Conservation (phyloP, 1,139 yeast genomes). For the Kurtzmaniella quercitrusa region DNA sequence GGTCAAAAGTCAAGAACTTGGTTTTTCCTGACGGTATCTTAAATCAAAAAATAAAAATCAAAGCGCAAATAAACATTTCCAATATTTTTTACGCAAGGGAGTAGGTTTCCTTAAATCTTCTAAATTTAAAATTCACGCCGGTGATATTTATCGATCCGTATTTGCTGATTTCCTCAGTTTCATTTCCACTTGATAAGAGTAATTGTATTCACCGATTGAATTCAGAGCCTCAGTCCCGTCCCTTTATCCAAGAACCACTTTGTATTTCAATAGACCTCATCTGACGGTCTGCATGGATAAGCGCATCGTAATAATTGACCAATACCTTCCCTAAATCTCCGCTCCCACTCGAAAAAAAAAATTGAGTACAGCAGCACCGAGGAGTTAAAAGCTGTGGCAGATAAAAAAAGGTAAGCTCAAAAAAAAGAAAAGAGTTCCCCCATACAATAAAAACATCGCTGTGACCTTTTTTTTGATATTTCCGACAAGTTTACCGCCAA, state of each 20-base stretch:
- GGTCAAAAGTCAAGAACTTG: no score
- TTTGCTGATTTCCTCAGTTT: not conserved
- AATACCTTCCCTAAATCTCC: constrained; percentile 1
- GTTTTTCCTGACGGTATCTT: not conserved
- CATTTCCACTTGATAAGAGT: not conserved
- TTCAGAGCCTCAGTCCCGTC: not conserved
- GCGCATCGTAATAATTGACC: not conserved
- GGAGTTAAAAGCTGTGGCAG: not conserved
- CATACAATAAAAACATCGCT: not conserved
- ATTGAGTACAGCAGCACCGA: not conserved
- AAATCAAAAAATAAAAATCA: not conserved
- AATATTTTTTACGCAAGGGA: not conserved
- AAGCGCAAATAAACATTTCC: not conserved
- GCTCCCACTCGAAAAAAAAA: not conserved
- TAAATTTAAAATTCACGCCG: not conserved
- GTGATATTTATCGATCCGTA: not conserved
- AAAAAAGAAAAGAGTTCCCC: not conserved
- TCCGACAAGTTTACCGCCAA: not conserved
- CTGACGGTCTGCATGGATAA: not conserved
- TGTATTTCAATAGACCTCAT: not conserved
- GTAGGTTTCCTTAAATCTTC: not conserved
- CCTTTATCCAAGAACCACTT: not conserved
- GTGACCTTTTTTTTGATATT: not conserved
- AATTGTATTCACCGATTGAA: not conserved
- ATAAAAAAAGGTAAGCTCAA: not conserved